Evolutionary conservation across 2,329 filamentous ascomycete species (phyloP), one percentile per base, ranked within the genome.

Genomic region (Xylariaceae sp.): DNA sequence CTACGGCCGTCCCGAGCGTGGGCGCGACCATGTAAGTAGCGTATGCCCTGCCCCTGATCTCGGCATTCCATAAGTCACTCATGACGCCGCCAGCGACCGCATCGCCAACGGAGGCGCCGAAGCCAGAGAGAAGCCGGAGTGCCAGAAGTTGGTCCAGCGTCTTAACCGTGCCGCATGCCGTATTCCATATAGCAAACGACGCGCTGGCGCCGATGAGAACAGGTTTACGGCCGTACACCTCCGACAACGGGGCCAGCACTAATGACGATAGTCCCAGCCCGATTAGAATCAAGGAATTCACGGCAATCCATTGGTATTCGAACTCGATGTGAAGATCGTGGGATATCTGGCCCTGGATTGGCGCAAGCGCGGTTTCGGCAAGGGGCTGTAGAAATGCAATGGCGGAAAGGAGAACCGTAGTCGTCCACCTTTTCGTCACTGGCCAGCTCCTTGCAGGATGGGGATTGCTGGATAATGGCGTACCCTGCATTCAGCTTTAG

Each of bases 141-240:
- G 70, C 72, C 8, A 80, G 74, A 2, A 80, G 63, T 5, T 72
- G 46, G 4, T 68, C 66, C 50, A 75, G 71, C 2, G 69, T 67
- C 1, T 59, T 66, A 3, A 76, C 66, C 50, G 74, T 73, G 2
- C 74, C 71, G 54, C 75, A 78, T 1, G 70, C 67, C 6, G 79
- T 57, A 58, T 78, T 78, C 72, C 78, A 79, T 40, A 73, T 54
- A 2, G 81, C 64, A 62, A 81, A 80, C 70, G 76, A 73, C 1
- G 77, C 37, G 54, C 77, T 81, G 1, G 73, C 73, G 0, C 62
- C 50, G 41, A 77, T 75, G 4, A 77, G 64, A 7, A 80, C 64
- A 0, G 59, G 58, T 47, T 71, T 64, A 0, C 79, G 65, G 0
- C 78, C 79, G 50, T 75, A 80, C 0, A 79, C 66, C 56, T 81